A percentile compares a stretch with the other conserved stretches of the same genome.
phyloP scores from a whole-genome alignment of 2,329 filamentous ascomycete genomes.

The Akanthomyces uredinophilus region DNA sequence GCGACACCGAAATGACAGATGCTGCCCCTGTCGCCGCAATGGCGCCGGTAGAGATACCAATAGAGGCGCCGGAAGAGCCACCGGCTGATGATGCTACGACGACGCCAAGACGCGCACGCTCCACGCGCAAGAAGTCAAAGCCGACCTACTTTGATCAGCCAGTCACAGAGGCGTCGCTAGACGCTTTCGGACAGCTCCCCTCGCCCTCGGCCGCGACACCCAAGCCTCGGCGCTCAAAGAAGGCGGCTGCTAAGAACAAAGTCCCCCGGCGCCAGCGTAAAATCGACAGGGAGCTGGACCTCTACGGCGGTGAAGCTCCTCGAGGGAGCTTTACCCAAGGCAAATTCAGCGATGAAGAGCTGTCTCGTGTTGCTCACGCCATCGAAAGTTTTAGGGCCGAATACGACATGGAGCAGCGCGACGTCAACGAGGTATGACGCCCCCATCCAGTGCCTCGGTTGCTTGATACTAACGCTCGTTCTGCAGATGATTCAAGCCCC shows the following conservation, averaged over 20 bases:
- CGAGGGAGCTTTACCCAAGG: constrained; percentile 30
- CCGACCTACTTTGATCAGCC: constrained; percentile 39
- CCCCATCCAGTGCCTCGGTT: constrained; percentile 23
- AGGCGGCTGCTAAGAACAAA: constrained; percentile 9
- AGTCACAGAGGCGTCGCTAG: constrained; percentile 18
- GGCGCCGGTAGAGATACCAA: constrained; percentile 12
- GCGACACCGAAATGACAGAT: constrained; percentile 17
- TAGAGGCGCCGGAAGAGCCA: constrained; percentile 13
- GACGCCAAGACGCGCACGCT: constrained; percentile 24
- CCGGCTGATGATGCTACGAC: constrained; percentile 7
- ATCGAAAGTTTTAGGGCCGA: constrained; percentile 42
- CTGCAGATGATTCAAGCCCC: constrained; percentile 33
- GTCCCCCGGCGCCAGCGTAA: constrained; percentile 1
- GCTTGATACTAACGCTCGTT: constrained; percentile 10
- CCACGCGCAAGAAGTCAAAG: constrained; percentile 44
- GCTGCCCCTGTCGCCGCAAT: constrained; percentile 14
- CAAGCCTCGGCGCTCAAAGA: constrained; percentile 7
- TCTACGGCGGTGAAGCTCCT: constrained; percentile 20
- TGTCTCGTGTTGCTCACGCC: constrained; percentile 34
- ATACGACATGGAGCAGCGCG: constrained; percentile 35
- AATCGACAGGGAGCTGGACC: constrained; percentile 16
- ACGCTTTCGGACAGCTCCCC: constrained; percentile 23
- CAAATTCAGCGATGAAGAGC: constrained; percentile 40
- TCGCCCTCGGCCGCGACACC: constrained; percentile 27
- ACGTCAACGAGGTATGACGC: constrained; percentile 42